Evolutionary conservation across 2,329 filamentous ascomycete species (phyloP).

Genomic region (Colletotrichum kahawae): DNA sequence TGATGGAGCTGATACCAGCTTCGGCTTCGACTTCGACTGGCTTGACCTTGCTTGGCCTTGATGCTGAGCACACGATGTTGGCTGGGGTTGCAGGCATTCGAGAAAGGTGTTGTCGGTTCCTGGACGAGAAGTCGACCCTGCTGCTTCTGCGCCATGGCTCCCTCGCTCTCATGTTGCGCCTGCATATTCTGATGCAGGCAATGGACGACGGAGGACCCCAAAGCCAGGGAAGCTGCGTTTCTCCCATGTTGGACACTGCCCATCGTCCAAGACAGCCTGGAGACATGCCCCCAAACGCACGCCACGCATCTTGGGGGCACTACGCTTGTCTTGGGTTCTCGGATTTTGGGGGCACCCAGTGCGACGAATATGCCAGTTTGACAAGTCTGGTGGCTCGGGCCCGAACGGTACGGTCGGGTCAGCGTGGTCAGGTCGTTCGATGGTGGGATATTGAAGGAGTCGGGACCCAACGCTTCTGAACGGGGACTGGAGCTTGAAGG

Average conservation of each 20-base stretch:
- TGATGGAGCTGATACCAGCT: background rate
- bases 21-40: background rate
- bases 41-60: background rate
- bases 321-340: background rate
- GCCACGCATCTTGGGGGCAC: background rate
- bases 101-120: background rate
- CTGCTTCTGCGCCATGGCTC: background rate
- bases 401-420: background rate
- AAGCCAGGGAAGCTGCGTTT: background rate
- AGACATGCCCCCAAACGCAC: background rate
- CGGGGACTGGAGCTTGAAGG: background rate
- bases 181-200: background rate
- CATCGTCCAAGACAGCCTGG: background rate
- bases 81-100: background rate
- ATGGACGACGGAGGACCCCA: background rate
- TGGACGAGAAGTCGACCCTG: background rate
- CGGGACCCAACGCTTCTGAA: background rate
- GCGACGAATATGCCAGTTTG: background rate
- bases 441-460: conserved; percentile 13
- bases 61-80: background rate
- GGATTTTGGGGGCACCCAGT: background rate
- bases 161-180: background rate
- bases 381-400: background rate
- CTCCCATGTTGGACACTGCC: background rate
- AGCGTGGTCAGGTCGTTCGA: background rate